Percentiles rank a stretch among this genome's conserved stretches.
Evolutionary conservation across 768 basidiomycete genomes (phyloP).

Genomic region (Lactarius hengduanensis): DNA sequence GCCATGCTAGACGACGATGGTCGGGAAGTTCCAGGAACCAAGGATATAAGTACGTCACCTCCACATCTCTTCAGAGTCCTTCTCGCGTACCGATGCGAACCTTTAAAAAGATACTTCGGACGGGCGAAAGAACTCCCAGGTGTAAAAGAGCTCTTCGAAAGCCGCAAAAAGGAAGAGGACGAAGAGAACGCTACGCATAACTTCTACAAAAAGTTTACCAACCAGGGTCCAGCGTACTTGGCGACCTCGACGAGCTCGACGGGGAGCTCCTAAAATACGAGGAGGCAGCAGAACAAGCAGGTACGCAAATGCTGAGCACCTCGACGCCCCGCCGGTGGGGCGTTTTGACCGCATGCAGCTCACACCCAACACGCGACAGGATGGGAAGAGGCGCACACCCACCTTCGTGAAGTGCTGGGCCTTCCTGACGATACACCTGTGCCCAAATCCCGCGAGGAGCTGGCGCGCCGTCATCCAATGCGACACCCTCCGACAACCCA

Average conservation of each 20-base stretch:
- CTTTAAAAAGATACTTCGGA: slow-evolving; percentile 80
- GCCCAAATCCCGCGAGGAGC: slow-evolving; percentile 50
- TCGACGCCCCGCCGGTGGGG: not conserved
- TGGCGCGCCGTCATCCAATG: slow-evolving; percentile 29
- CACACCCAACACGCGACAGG: not conserved
- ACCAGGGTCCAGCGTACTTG: slow-evolving; percentile 87
- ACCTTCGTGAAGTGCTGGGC: slow-evolving; percentile 24
- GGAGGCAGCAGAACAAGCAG: slow-evolving; percentile 65
- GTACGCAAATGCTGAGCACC: slow-evolving; percentile 39
- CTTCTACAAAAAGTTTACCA: slow-evolving; percentile 85
- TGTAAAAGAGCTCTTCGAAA: slow-evolving; percentile 90
- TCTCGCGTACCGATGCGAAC: not conserved
- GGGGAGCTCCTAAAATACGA: slow-evolving; percentile 72
- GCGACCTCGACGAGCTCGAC: slow-evolving; percentile 82
- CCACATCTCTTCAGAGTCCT: not conserved
- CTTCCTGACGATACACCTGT: slow-evolving; percentile 44
- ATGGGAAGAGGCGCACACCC: slow-evolving; percentile 15
- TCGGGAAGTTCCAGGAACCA: slow-evolving; percentile 92
- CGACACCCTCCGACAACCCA: slow-evolving; percentile 31
- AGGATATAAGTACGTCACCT: slow-evolving; percentile 79
- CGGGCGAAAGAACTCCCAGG: slow-evolving; percentile 95
- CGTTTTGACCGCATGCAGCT: not conserved
- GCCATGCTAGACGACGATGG: slow-evolving; percentile 95
- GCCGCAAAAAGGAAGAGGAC: slow-evolving; percentile 80
- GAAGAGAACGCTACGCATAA: slow-evolving; percentile 78